Base-by-base conservation (phyloP, 495 filamentous ascomycete species). In the Bacidia gigantensis region DNA sequence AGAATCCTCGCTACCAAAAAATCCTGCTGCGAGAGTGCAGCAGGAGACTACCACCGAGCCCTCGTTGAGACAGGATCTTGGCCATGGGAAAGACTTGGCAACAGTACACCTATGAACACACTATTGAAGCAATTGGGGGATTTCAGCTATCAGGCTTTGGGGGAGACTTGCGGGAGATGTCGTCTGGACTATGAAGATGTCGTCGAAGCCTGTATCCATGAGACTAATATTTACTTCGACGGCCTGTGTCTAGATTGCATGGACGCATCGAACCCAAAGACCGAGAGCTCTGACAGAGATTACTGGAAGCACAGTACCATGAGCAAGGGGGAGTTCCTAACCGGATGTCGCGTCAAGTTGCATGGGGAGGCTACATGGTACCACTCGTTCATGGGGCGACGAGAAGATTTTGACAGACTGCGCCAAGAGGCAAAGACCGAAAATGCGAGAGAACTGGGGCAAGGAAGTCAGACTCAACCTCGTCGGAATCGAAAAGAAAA, bases 181-280 rank as follows among this genome's bases (percentile, higher is more conserved):
- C 42, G 24, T 1, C 25, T 11, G 2, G 40, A 57, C 25, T 61
- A 54, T 44, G 40, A 44, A 11, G 12, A 11, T 3, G 17, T 26
- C 2, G 53, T 63, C 0, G 0, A 17, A 5, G 14, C 2, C 0
- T 49, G 35, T 18, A 40, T 22, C 11, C 2, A 2, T 0, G 12
- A 39, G 5, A 44, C 53, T 0, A 26, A 32, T 20, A 17, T 23
- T 0, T 62, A 62, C 32, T 62, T 60, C 26, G 50, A 65, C 20
- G 63, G 61, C 1, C 35, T 65, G 17, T 65, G 63, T 42, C 57
- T 65, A 2, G 63, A 65, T 25, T 65, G 62, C 46, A 58, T 60
- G 52, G 53, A 62, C 40, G 17, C n/a, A 14, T 58, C 50, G 21
- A 60, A 56, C 12, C 49, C 49, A 1, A 63, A 62, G 53, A 53